phyloP scores from a whole-genome alignment of 2,329 filamentous ascomycete genomes.

The Amauroascus niger region DNA sequence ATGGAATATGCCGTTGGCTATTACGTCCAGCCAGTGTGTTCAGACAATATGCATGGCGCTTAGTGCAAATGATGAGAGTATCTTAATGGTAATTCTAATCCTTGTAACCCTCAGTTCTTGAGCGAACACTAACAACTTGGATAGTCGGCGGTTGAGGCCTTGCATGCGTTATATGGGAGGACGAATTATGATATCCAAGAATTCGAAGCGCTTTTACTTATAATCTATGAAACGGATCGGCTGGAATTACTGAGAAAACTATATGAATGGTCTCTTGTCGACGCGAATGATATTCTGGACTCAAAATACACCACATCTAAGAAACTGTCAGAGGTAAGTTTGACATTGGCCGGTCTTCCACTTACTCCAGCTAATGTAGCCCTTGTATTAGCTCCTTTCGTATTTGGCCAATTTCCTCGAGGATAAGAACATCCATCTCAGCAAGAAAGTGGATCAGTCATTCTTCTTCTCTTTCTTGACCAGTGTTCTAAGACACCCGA shows the following conservation, averaged over 20 bases:
- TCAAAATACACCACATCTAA: conserved; percentile 87
- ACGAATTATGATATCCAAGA: conserved; percentile 66
- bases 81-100: conserved; percentile 56
- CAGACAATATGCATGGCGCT: conserved; percentile 61
- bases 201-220: conserved; percentile 65
- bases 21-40: conserved; percentile 61
- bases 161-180: conserved; percentile 73
- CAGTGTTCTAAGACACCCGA: conserved; percentile 69
- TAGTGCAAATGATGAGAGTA: conserved; percentile 56
- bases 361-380: background rate
- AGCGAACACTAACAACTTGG: conserved; percentile 5
- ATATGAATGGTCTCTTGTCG: conserved; percentile 69
- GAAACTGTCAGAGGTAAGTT: conserved; percentile 75
- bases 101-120: conserved; percentile 7
- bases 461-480: conserved; percentile 73
- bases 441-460: conserved; percentile 56
- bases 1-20: conserved; percentile 79
- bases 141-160: conserved; percentile 69
- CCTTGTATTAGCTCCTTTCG: conserved; percentile 58
- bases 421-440: conserved; percentile 59
- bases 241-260: conserved; percentile 63
- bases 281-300: conserved; percentile 75
- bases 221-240: conserved; percentile 65
- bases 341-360: background rate
- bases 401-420: conserved; percentile 77